Evolutionary conservation across 345 rosid species (phyloP).

Genomic region (Noccaea caerulescens): DNA sequence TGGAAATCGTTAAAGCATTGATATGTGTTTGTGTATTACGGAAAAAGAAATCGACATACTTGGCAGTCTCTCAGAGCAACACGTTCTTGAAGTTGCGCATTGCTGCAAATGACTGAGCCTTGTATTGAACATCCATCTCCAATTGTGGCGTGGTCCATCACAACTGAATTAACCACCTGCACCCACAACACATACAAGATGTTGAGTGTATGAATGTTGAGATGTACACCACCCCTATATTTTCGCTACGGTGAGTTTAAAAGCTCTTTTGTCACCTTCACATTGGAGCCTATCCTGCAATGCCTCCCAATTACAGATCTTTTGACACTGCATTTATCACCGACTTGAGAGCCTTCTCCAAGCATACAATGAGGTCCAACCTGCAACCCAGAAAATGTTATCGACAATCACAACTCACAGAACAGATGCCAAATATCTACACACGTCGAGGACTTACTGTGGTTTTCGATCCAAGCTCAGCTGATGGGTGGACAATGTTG

Average conservation of each 20-base stretch:
- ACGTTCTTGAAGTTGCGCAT: conserved; percentile 91
- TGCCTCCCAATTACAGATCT: conserved; percentile 96
- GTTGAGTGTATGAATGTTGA: neutral
- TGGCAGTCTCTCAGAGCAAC: conserved; percentile 83
- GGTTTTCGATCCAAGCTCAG: conserved; percentile 87
- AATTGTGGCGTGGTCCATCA: conserved; percentile 85
- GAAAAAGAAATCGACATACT: conserved; percentile 48
- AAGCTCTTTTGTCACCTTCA: conserved; percentile 66
- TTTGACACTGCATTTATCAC: conserved; percentile 95
- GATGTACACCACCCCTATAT: neutral
- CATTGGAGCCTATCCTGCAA: conserved; percentile 95
- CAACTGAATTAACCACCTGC: conserved; percentile 88
- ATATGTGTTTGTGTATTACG: neutral
- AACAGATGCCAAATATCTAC: neutral
- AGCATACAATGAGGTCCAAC: conserved; percentile 93
- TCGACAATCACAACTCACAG: neutral
- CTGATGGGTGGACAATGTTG: conserved; percentile 78
- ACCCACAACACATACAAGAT: conserved; percentile 27
- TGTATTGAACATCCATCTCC: conserved; percentile 95
- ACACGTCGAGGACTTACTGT: conserved; percentile 53
- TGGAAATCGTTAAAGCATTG: neutral
- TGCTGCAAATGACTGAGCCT: conserved; percentile 91
- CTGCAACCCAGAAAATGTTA: conserved; percentile 48
- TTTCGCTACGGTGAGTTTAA: neutral
- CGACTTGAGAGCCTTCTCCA: conserved; percentile 95